phyloP scores from a whole-genome alignment of 768 basidiomycete genomes.

The Boletus pseudo-olivaceus region DNA sequence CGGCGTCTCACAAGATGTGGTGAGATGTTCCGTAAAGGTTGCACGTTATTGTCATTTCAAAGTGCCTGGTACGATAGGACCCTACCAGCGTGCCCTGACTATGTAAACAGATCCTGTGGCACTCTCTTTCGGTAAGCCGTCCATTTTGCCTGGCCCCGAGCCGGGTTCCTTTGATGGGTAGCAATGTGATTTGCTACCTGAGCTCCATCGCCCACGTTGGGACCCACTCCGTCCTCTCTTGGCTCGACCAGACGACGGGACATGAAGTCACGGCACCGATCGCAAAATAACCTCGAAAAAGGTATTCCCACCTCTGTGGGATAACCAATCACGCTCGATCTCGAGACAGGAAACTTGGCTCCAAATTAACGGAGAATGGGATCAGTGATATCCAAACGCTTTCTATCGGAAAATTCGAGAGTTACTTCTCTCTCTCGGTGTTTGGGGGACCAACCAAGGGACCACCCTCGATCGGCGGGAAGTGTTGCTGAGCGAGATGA shows the following conservation, averaged over 20 bases:
- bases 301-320: constrained; percentile 24
- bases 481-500: background rate
- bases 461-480: background rate
- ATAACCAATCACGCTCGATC: constrained; percentile 1
- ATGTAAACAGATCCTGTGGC: constrained; percentile 22
- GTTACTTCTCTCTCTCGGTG: constrained; percentile 1
- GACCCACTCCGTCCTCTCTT: background rate
- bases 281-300: background rate
- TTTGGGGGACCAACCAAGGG: constrained; percentile 8
- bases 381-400: background rate
- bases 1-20: constrained; percentile 8
- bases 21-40: constrained; percentile 13
- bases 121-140: background rate
- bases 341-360: background rate
- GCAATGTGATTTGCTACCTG: too few species aligned
- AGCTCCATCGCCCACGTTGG: background rate
- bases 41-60: constrained; percentile 9
- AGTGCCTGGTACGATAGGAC: constrained; percentile 16
- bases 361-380: constrained; percentile 16
- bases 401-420: background rate
- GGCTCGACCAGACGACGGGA: background rate
- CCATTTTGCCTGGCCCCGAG: background rate
- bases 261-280: constrained; percentile 1
- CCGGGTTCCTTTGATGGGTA: background rate
- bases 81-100: constrained; percentile 1